These are phyloP conservation scores for Cordyceps farinosa DNA, from an alignment of 2,329 filamentous ascomycete species.

Conservation along the genomic window DNA sequence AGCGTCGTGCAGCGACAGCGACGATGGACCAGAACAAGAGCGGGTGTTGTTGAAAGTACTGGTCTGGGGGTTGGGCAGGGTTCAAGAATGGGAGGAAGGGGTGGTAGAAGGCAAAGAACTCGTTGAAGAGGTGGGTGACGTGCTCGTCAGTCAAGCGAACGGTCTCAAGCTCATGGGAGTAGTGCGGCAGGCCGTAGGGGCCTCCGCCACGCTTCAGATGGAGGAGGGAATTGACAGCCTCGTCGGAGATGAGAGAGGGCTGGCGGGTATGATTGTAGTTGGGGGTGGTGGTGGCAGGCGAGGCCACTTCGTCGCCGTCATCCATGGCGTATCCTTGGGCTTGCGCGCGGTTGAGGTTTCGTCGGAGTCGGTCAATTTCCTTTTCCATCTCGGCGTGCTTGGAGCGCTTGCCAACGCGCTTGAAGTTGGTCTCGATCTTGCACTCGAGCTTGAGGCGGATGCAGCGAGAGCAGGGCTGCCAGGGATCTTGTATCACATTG, in stretches of 20 bases:
- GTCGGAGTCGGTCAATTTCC: slow-evolving; percentile 68
- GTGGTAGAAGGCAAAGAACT: slow-evolving; percentile 74
- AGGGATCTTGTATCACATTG: slow-evolving; percentile 79
- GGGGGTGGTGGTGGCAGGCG: slow-evolving; percentile 53
- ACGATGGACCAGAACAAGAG: slow-evolving; percentile 85
- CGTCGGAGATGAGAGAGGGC: slow-evolving; percentile 62
- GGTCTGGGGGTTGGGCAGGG: slow-evolving; percentile 61
- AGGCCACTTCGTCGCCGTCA: slow-evolving; percentile 57
- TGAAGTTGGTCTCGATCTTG: slow-evolving; percentile 86
- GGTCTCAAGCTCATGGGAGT: slow-evolving; percentile 60
- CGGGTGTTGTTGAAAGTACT: slow-evolving; percentile 72
- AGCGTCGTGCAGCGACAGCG: slow-evolving; percentile 70
- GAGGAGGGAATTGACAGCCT: slow-evolving; percentile 63
- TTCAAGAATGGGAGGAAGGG: slow-evolving; percentile 75
- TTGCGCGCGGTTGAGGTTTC: slow-evolving; percentile 58
- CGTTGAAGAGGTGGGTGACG: slow-evolving; percentile 63
- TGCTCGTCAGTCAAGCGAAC: slow-evolving; percentile 62
- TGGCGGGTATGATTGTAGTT: slow-evolving; percentile 58
- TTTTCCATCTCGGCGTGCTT: slow-evolving; percentile 85
- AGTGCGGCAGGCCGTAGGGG: slow-evolving; percentile 57
- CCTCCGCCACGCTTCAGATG: slow-evolving; percentile 61
- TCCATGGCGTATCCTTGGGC: slow-evolving; percentile 53
- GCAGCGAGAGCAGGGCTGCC: slow-evolving; percentile 73
- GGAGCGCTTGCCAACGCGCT: slow-evolving; percentile 75
- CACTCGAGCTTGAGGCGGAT: slow-evolving; percentile 75